Base-by-base conservation (phyloP, 441 rosid genomes). In the Theobroma grandiflorum region DNA sequence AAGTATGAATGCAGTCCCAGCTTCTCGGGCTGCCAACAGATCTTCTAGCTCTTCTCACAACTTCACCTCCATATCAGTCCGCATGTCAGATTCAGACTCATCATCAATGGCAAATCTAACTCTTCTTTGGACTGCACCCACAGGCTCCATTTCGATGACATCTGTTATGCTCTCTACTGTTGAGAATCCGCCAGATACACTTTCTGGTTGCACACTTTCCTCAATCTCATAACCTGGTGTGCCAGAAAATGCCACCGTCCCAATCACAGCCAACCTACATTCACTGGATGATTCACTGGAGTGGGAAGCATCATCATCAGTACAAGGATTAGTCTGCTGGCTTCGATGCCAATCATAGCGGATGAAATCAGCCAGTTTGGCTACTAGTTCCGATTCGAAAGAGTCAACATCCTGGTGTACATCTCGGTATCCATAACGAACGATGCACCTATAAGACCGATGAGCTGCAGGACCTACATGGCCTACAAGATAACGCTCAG, bases 391-490 rank as follows among this genome's bases (percentile, higher is more conserved):
- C 0, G 97, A n/a, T 81, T 97, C 99, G 11, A 97, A 97, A n/a
- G 98, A 97, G 82, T 95, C 93, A 14, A 95, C 93, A 42, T 97
- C 99, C 86, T 94, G 99, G 81, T 95, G 99, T 42, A 97, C 99
- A 35, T 95, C 99, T 0, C 99, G 95, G 90, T 97, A 97, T 45
- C 99, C 99, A n/a, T 97, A 97, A 8, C 98, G 92, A 10, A 95
- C 92, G 4, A 97, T 97, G 87, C 98, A 97, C 74, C 99, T 88
- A 83, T 97, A 97, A 61, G 99, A 97, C 18, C 97, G 88, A 80
- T 97, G 99, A 57, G 89, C 85, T 6, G 95, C 87, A 0, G 98
- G 99, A 33, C 99, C 99, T 1, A 97, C 99, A 40, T 99, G 99
- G 15, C 98, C 99, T 1, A 97, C 93, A 1, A 97, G 95, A 84